Evolutionary conservation across 805 yeast genomes (phyloP).

Genomic region (Saccharomycopsis sp.): DNA sequence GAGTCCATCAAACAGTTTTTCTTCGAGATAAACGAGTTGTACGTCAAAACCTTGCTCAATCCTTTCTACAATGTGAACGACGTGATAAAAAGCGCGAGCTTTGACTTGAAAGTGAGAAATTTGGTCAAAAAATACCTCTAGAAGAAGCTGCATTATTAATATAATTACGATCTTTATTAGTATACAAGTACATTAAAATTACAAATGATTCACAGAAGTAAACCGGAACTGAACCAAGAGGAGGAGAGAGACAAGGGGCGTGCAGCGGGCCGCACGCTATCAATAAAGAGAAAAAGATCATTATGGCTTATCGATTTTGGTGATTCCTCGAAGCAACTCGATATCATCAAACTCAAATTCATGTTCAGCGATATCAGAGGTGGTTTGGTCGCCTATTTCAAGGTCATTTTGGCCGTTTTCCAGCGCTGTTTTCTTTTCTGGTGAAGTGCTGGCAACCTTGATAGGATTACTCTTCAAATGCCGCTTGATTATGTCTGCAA

Average conservation of each 20-base stretch:
- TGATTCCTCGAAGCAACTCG: slow-evolving; percentile 32
- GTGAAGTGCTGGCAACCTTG: neutral
- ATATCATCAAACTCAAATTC: slow-evolving; percentile 28
- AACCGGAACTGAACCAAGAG: too few relatives aligned
- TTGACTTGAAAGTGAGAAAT: slow-evolving; percentile 66
- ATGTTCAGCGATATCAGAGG: slow-evolving; percentile 20
- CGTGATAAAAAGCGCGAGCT: slow-evolving; percentile 64
- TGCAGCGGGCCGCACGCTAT: too few relatives aligned
- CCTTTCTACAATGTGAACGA: slow-evolving; percentile 81
- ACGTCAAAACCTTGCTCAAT: slow-evolving; percentile 74
- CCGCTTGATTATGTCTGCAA: slow-evolving; percentile 21
- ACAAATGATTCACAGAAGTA: neutral
- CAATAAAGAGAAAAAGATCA: neutral
- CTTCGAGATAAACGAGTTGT: slow-evolving; percentile 77
- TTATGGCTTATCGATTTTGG: slow-evolving; percentile 23
- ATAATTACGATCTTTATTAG: neutral
- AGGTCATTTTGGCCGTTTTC: slow-evolving; percentile 1
- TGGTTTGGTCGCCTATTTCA: neutral
- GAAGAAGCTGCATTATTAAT: neutral
- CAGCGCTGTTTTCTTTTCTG: too few relatives aligned
- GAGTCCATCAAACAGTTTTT: slow-evolving; percentile 78
- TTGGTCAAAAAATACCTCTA: slow-evolving; percentile 62
- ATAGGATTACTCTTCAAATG: slow-evolving; percentile 14
- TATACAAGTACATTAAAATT: neutral
- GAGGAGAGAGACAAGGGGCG: too few relatives aligned